Base-by-base conservation (phyloP, 768 basidiomycete species). In the Paxillus involutus region DNA sequence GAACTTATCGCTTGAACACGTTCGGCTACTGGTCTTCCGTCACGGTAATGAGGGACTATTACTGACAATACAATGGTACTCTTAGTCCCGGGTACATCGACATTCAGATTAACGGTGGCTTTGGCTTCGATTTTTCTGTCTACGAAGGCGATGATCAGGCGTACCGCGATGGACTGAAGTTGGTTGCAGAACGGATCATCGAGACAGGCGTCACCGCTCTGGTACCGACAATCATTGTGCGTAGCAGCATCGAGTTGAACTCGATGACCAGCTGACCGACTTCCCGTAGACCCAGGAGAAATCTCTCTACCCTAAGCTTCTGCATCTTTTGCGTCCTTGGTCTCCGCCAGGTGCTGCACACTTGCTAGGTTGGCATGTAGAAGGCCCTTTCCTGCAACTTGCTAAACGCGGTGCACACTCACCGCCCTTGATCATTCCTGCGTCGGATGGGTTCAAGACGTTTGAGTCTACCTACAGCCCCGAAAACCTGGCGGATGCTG, bases 41-140 rank as follows among this genome's bases (percentile, higher is more conserved):
- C 19, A 6, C 32, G 16, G 6, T 36, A 6, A 40, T 56, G 35
- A 41, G 7, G 45, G 36, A 29, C 19, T 55, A 33, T 54, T 12
- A 43, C 61, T 65, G 9, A 62, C 39, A 45, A 21, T 16, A 19
- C 26, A 29, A 43, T 52, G 19, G 61, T 42, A 14, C 32, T 55
- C 51, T 14, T 59, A 92, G 90, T 66, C 93, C 93, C 3, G 93
- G 93, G 13, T 81, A 88, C 63, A 79, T 95, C 47, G 94, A 95
- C 71, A 83, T 88, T 16, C 94, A 96, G 63, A 86, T 96, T 57
- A 95, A 96, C 59, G 94, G 94, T 35, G 93, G 85, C 5, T 94
- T 91, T 66, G 85, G 86, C 30, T 89, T 92, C 64, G 91, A 93
- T 68, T 93, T 94, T 63, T 92, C 91, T 12, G 81, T 92, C 16